A percentile compares a stretch with the other conserved stretches of the same genome.
Conservation (phyloP, 106 monocot species). For the Acorus calamus region DNA sequence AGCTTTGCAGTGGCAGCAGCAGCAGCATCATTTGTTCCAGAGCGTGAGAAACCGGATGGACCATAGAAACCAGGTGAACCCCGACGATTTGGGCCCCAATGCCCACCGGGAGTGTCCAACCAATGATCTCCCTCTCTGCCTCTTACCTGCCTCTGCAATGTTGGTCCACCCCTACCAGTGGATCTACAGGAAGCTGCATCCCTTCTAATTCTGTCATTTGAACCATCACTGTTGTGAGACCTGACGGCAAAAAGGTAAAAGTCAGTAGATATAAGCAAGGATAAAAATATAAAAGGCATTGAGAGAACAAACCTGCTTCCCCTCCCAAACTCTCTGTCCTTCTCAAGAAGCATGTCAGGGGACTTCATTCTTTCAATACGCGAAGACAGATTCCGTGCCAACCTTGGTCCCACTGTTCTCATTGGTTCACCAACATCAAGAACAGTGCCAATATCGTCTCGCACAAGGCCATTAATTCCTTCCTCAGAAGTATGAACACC, state of each 20-base stretch:
- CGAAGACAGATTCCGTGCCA: constrained; percentile 26
- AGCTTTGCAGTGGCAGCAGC: constrained; percentile 72
- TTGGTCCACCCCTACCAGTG: constrained; percentile 18
- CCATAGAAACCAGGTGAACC: constrained; percentile 34
- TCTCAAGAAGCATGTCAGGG: constrained; percentile 26
- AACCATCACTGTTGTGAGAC: constrained; percentile 13
- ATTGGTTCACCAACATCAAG: constrained; percentile 8
- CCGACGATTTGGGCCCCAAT: constrained; percentile 15
- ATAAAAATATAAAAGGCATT: background rate
- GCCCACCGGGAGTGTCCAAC: constrained; percentile 18
- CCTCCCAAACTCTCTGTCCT: constrained; percentile 28
- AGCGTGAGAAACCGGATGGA: constrained; percentile 18
- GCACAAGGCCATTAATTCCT: constrained; percentile 6
- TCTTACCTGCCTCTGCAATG: constrained; percentile 22
- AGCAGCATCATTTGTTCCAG: constrained; percentile 57
- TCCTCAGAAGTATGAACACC: constrained; percentile 2
- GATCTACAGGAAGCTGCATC: constrained; percentile 14
- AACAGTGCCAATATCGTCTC: constrained; percentile 4
- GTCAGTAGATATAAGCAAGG: constrained; percentile 1
- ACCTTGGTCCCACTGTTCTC: constrained; percentile 9
- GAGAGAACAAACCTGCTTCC: constrained; percentile 45
- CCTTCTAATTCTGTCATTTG: constrained; percentile 24
- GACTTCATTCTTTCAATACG: constrained; percentile 27
- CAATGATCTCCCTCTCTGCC: constrained; percentile 22
- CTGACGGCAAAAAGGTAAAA: constrained; percentile 17